phyloP scores from a whole-genome alignment of 2,329 filamentous ascomycete species.

The Cladophialophora exuberans region DNA sequence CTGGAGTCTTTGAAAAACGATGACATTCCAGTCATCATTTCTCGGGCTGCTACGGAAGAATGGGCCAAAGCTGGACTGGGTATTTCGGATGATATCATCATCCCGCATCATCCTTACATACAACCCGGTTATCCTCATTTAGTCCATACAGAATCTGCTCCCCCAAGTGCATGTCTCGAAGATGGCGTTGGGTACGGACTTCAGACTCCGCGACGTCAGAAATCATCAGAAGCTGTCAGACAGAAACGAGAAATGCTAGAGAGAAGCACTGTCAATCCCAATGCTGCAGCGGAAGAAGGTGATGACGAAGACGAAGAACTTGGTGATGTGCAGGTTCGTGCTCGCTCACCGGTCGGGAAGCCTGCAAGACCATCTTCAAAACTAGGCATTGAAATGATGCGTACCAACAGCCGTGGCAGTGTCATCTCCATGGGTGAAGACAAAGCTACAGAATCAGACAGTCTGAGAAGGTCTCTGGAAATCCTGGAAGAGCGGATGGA shows the following conservation, averaged over 20 bases:
- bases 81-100: slow-evolving; percentile 67
- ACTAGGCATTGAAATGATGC: slow-evolving; percentile 95
- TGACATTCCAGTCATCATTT: slow-evolving; percentile 75
- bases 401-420: slow-evolving; percentile 91
- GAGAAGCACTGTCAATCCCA: slow-evolving; percentile 66
- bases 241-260: slow-evolving; percentile 76
- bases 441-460: slow-evolving; percentile 38
- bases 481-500: slow-evolving; percentile 39
- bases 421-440: slow-evolving; percentile 56
- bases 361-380: slow-evolving; percentile 76
- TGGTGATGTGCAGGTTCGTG: slow-evolving; percentile 58
- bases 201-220: slow-evolving; percentile 61
- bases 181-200: slow-evolving; percentile 39
- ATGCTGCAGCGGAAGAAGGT: slow-evolving; percentile 73
- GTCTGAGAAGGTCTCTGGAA: slow-evolving; percentile 34
- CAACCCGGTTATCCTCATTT: slow-evolving; percentile 57
- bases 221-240: slow-evolving; percentile 73
- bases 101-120: slow-evolving; percentile 41
- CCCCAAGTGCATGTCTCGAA: slow-evolving; percentile 62
- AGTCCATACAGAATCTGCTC: slow-evolving; percentile 64
- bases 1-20: slow-evolving; percentile 77
- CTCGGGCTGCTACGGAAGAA: slow-evolving; percentile 72
- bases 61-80: slow-evolving; percentile 79
- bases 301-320: slow-evolving; percentile 95
- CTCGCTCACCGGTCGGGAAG: slow-evolving; percentile 55